Evolutionary conservation across 306 rosid genomes (phyloP), one percentile per base, ranked within the genome.

Genomic region (Fragaria vesca): DNA sequence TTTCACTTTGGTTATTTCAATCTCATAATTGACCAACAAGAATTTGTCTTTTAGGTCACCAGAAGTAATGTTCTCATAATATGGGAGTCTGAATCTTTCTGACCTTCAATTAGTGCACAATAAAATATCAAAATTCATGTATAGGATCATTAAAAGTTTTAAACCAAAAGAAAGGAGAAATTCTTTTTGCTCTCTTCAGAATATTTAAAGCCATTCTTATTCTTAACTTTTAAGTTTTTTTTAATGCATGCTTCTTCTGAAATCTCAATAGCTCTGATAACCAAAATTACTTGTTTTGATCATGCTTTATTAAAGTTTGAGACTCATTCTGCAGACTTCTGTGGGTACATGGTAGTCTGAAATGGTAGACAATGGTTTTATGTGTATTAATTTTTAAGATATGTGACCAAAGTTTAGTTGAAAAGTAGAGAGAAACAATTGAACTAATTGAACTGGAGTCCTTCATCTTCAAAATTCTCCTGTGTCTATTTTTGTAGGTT

Each of bases 401-500:
- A 30, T 54, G 32, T 54, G 43, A 18, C 3, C 16, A 40, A 20
- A 40, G 30, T 13, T 3, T 40, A 26, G 24, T 4, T 24, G 30
- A n/a, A 10, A 1, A 57, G 69, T 30, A 8, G 17, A 45, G 69
- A 67, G 54, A 69, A 34, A 32, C 21, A 55, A 70, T 77, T 79
- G 69, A 32, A 60, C 54, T 74, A 13, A 72, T 69, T 55, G 75
- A 76, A 78, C 66, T 71, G 75, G 73, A 81, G 72, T 72, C 69
- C 78, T 77, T 72, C 57, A 71, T 50, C 69, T 82, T 72, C 70
- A 34, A 66, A 76, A 52, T 51, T 78, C 78, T 61, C 69, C 63
- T 79, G 55, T 38, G 54, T 28, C 76, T 17, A 50, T 50, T 72
- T 74, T 83, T 86, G 84, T 81, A 86, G 75, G 50, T 77, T 77